Base-by-base conservation (phyloP, 208 protist genomes). In the Strigomonas culicis region DNA sequence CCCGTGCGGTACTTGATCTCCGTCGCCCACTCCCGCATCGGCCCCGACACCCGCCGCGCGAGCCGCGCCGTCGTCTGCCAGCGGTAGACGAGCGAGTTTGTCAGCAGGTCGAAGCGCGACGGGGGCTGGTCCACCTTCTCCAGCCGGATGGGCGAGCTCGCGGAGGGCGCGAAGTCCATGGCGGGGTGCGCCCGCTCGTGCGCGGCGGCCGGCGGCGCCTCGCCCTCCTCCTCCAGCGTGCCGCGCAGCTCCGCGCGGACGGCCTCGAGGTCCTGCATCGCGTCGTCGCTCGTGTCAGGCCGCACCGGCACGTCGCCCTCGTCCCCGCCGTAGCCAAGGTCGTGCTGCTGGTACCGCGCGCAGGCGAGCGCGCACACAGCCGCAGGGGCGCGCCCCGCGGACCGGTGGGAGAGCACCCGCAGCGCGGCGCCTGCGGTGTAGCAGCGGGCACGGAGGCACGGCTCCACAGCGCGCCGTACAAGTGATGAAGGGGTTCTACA, bases 1-100 rank as follows among this genome's bases (percentile, higher is more conserved):
- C 91, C 91, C 17, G 91, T 96, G 44, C 87, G 77, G 72, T 92
- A 96, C 75, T 93, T 94, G 63, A 96, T 73, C 80, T 96, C 88
- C 4, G 84, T 77, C 30, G 86, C 86, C 88, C 91, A 96, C 74
- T 96, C 91, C 6, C 82, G 80, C 88, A 96, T 93, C 46, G 91
- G 91, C 0, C 91, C 91, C 1, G 76, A 80, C 27, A 96, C 80
- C 43, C 92, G 92, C 1, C 91, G 88, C 17, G 88, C 85, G 13
- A 76, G 62, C 22, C 36, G 49, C 34, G 91, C 91, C 22, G 82
- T 96, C 25, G 91, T 96, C 72, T 88, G 70, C 88, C 91, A 96
- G 32, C 70, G 67, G 66, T 94, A 96, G 31, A 86, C 88, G 25
- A 93, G 86, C 2, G 90, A 92, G 73, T 93, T 93, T 31, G 86